Evolutionary conservation across 495 filamentous ascomycete genomes (phyloP).

Genomic region (Gamarada debralockiae): DNA sequence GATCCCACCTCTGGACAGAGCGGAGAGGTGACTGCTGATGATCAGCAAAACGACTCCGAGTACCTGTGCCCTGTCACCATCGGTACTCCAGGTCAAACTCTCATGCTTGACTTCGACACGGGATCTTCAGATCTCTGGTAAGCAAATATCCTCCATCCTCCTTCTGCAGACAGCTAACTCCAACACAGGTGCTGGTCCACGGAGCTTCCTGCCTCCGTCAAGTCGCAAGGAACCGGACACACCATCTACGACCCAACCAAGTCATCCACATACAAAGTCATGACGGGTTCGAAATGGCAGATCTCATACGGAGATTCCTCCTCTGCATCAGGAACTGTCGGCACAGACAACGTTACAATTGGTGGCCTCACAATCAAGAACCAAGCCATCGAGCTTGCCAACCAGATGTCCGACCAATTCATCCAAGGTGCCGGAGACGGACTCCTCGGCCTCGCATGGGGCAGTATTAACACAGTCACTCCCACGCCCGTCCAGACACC

Average conservation of each 20-base stretch:
- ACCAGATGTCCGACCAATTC: slow-evolving; percentile 60
- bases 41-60: slow-evolving; percentile 68
- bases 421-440: slow-evolving; percentile 60
- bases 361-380: slow-evolving; percentile 65
- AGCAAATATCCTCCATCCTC: slow-evolving; percentile 11
- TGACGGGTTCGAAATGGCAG: slow-evolving; percentile 53
- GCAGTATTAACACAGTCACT: slow-evolving; percentile 66
- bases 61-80: slow-evolving; percentile 66
- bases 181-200: slow-evolving; percentile 58
- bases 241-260: slow-evolving; percentile 54
- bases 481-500: slow-evolving; percentile 61
- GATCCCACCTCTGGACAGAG: slow-evolving; percentile 17
- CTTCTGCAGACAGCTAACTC: slow-evolving; percentile 13
- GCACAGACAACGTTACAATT: slow-evolving; percentile 62
- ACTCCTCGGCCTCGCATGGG: slow-evolving; percentile 68
- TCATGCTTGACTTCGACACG: slow-evolving; percentile 73
- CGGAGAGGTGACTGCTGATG: slow-evolving; percentile 63
- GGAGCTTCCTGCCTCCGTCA: slow-evolving; percentile 39
- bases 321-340: slow-evolving; percentile 65
- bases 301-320: slow-evolving; percentile 74
- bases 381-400: slow-evolving; percentile 69
- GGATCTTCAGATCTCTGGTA: slow-evolving; percentile 78
- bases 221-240: slow-evolving; percentile 34
- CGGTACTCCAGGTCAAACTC: slow-evolving; percentile 63
- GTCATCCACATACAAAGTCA: slow-evolving; percentile 57